Percentiles rank a stretch among this genome's conserved stretches.
phyloP scores from a whole-genome alignment of 2,329 filamentous ascomycete species.

The Venturia effusa region DNA sequence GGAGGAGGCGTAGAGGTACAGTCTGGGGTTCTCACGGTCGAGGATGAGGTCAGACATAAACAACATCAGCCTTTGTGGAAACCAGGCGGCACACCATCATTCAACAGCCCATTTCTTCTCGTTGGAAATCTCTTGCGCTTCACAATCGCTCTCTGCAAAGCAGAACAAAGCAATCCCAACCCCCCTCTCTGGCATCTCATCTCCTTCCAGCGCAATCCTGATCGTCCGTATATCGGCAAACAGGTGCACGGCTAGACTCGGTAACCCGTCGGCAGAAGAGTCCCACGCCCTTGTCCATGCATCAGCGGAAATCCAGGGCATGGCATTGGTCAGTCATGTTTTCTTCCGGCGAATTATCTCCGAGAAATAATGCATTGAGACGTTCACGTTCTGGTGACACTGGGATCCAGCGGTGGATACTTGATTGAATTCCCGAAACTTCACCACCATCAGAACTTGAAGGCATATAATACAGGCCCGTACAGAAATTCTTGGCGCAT shows the following conservation, averaged over 20 bases:
- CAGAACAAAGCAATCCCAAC: too few species aligned
- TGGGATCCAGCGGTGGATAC: too few species aligned
- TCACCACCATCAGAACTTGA: too few species aligned
- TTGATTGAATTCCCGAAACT: too few species aligned
- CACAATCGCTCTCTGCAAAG: too few species aligned
- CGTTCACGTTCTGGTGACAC: too few species aligned
- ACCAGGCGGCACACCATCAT: background rate
- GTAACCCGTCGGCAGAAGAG: background rate
- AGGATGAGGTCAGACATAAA: background rate
- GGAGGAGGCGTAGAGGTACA: background rate
- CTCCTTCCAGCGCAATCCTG: background rate
- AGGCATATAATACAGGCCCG: too few species aligned
- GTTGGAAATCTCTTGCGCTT: background rate
- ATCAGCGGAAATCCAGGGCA: background rate
- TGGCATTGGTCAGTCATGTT: background rate
- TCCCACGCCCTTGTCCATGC: background rate
- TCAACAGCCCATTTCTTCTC: background rate
- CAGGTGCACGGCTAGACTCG: background rate
- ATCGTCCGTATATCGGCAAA: background rate
- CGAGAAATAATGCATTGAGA: background rate
- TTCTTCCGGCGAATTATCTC: background rate
- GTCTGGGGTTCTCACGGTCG: background rate
- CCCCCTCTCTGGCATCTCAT: background rate
- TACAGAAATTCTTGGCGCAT: too few species aligned
- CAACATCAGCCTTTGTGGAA: background rate